Percentiles rank a stretch among this genome's conserved stretches.
These are phyloP conservation scores for Termitomyces sp. DNA, from an alignment of 768 basidiomycete species.

Conservation along the genomic window DNA sequence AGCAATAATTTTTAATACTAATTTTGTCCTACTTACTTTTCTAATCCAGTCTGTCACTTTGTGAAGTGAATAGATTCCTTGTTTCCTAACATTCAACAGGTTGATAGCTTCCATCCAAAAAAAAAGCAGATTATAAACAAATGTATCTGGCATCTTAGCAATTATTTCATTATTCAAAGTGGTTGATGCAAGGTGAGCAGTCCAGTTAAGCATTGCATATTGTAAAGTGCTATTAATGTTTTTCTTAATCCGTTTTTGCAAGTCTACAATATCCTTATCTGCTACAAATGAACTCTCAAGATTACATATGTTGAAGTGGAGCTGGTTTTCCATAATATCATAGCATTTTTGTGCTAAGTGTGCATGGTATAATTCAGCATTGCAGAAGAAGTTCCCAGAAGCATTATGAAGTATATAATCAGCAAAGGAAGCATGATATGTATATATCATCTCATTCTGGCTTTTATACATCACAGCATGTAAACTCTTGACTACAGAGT, in stretches of 20 bases:
- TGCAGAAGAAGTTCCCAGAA: not conserved
- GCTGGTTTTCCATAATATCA: not conserved
- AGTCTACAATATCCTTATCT: not conserved
- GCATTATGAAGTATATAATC: not conserved
- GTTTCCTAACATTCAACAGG: not conserved
- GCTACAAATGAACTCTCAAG: not conserved
- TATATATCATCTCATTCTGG: not conserved
- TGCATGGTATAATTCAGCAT: not conserved
- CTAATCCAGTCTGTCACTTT: not conserved
- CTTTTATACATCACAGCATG: not conserved
- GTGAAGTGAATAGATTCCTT: not conserved
- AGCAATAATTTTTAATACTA: not conserved
- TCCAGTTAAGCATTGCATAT: conserved; percentile 4
- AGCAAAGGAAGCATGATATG: conserved; percentile 1
- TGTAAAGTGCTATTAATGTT: not conserved
- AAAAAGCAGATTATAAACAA: not conserved
- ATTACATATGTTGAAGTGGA: not conserved
- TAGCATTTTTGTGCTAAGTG: not conserved
- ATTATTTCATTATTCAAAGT: not conserved
- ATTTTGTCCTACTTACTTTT: not conserved
- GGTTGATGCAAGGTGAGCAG: not conserved
- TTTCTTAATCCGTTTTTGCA: not conserved
- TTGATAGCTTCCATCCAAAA: not conserved
- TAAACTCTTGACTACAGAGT: not conserved
- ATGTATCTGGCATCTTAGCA: not conserved